phyloP scores from a whole-genome alignment of 129 eudicot species.

The Escallonia rubra region DNA sequence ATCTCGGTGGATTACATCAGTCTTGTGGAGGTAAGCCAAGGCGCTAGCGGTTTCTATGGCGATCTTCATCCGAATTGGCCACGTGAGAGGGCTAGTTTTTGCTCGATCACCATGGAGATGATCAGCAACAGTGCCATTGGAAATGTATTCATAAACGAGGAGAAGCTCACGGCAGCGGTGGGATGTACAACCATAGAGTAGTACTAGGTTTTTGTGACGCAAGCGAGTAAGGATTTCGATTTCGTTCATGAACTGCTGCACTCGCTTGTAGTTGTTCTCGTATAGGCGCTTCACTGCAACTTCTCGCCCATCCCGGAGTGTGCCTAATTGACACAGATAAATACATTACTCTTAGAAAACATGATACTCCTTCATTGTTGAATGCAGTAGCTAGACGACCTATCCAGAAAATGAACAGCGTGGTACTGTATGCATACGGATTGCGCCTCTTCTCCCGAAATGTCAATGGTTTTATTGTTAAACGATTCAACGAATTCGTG shows the following conservation, averaged over 20 bases:
- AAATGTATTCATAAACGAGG: slow-evolving; percentile 48
- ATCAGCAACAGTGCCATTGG: slow-evolving; percentile 57
- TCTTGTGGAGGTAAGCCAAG: slow-evolving; percentile 67
- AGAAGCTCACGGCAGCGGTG: slow-evolving; percentile 53
- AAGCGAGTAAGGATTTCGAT: slow-evolving; percentile 49
- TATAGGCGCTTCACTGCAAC: slow-evolving; percentile 77
- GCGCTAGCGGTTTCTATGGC: slow-evolving; percentile 81
- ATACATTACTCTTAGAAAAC: not conserved
- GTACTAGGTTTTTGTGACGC: slow-evolving; percentile 57
- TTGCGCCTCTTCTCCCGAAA: not conserved
- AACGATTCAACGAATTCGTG: too few species aligned
- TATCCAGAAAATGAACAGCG: not conserved
- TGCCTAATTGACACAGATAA: slow-evolving; percentile 37
- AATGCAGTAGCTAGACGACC: too few species aligned
- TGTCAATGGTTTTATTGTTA: too few species aligned
- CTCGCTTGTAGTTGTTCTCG: slow-evolving; percentile 56
- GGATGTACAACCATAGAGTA: slow-evolving; percentile 78
- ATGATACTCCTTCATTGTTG: not conserved
- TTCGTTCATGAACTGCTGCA: slow-evolving; percentile 67
- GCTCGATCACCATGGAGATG: slow-evolving; percentile 66
- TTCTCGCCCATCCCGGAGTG: slow-evolving; percentile 68
- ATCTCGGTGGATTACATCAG: slow-evolving; percentile 54
- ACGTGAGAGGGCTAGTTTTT: slow-evolving; percentile 32
- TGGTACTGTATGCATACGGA: not conserved
- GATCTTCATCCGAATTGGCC: slow-evolving; percentile 67